Evolutionary conservation across 225 moss, liverwort and hornwort genomes (phyloP).

Genomic region (Physcomitrium patens): DNA sequence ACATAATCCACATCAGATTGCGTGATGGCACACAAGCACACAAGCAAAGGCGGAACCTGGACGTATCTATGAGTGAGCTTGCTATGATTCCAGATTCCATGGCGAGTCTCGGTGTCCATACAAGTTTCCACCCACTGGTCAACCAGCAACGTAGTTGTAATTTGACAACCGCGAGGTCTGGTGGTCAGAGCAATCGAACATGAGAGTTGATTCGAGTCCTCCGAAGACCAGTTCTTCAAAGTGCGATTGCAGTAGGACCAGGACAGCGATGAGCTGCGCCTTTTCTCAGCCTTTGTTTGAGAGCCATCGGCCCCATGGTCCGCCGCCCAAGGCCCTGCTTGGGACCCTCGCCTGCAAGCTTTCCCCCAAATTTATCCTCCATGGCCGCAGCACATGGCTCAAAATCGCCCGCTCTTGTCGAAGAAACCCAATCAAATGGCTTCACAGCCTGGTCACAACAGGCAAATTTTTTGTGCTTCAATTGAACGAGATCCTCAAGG

Average conservation of each 20-base stretch:
- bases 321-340: conserved; percentile 49
- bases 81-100: not conserved
- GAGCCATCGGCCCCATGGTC: conserved; percentile 28
- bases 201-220: conserved; percentile 20
- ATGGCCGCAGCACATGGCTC: conserved; percentile 24
- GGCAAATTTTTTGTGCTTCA: too few species aligned
- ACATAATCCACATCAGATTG: too few species aligned
- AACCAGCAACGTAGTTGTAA: not conserved
- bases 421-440: conserved; percentile 14
- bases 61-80: not conserved
- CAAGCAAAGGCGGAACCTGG: not conserved
- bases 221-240: conserved; percentile 39
- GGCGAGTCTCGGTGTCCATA: not conserved
- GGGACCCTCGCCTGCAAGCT: conserved; percentile 22
- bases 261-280: conserved; percentile 24
- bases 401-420: conserved; percentile 27
- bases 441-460: conserved; percentile 7
- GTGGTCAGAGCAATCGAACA: not conserved
- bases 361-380: conserved; percentile 27
- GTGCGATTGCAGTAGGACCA: conserved; percentile 28
- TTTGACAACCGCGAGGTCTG: not conserved
- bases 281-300: conserved; percentile 22
- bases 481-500: too few species aligned
- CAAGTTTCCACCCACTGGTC: not conserved
- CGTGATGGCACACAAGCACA: not conserved